A percentile compares a stretch with the other conserved stretches of the same genome.
Evolutionary conservation across 176 grass and related monocot genomes (phyloP).

Genomic region (Musa itinerans): DNA sequence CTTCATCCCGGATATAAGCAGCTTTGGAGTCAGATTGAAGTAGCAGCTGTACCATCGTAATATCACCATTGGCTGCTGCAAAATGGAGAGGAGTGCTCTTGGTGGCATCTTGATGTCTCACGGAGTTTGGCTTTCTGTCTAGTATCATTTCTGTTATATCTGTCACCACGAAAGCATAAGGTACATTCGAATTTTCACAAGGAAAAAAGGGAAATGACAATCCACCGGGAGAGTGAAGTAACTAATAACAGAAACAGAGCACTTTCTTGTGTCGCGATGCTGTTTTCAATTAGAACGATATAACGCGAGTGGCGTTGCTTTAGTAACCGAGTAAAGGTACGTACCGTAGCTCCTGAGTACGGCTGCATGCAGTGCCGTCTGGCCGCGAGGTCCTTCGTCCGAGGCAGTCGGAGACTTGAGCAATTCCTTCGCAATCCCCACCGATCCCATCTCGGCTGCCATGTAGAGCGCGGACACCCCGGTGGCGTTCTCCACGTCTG

Average conservation of each 20-base stretch:
- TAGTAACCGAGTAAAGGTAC: neutral
- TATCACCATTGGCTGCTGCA: conserved; percentile 38
- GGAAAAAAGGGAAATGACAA: too few species aligned
- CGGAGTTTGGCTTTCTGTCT: conserved; percentile 28
- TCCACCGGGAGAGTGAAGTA: too few species aligned
- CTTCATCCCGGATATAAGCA: conserved; percentile 36
- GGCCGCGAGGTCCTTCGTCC: conserved; percentile 24
- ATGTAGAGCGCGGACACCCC: conserved; percentile 35
- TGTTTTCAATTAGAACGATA: conserved; percentile 26
- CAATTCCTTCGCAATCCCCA: neutral
- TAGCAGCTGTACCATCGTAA: conserved; percentile 34
- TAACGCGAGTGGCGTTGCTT: neutral
- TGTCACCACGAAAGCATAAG: conserved; percentile 12
- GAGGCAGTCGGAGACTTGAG: conserved; percentile 1
- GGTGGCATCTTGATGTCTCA: conserved; percentile 37
- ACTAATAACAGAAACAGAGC: too few species aligned
- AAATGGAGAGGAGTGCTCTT: conserved; percentile 69
- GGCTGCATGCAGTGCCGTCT: conserved; percentile 42
- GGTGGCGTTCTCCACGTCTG: neutral
- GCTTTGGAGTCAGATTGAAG: conserved; percentile 30
- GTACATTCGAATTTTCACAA: too few species aligned
- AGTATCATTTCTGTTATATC: conserved; percentile 48
- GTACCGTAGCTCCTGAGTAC: conserved; percentile 10
- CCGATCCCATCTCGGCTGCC: conserved; percentile 23
- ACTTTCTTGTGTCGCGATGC: neutral